Conservation (phyloP, 495 filamentous ascomycete species). For the Ascobolus immersus region DNA sequence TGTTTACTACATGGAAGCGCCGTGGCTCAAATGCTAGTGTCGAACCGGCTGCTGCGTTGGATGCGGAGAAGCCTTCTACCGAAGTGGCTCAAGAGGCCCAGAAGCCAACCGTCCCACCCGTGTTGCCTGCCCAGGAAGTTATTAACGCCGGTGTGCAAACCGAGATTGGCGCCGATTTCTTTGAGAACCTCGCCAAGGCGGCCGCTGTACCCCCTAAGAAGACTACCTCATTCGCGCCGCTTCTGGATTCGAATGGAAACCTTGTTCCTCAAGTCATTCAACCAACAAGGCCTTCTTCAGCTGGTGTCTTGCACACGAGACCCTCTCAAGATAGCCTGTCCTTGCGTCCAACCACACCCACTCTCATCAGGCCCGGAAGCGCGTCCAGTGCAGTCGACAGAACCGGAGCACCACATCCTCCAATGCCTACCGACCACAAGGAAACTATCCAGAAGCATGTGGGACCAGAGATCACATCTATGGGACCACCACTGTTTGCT, state of each 20-base stretch:
- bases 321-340: too few relatives aligned
- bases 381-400: too few relatives aligned
- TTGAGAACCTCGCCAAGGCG: constrained; percentile 28
- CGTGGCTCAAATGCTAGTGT: constrained; percentile 1
- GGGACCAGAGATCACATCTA: constrained; percentile 23
- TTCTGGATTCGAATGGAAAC: neutral
- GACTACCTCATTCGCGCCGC: too few relatives aligned
- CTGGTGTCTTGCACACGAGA: too few relatives aligned
- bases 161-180: constrained; percentile 40
- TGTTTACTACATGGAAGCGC: constrained; percentile 21
- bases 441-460: constrained; percentile 36
- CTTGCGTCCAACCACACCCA: too few relatives aligned
- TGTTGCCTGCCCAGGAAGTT: constrained; percentile 17
- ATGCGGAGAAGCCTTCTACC: neutral
- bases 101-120: neutral
- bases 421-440: constrained; percentile 57
- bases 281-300: constrained; percentile 1
- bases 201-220: neutral
- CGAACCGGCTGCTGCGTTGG: neutral
- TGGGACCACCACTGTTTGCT: constrained; percentile 69
- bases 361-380: too few relatives aligned
- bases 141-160: constrained; percentile 51
- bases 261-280: neutral
- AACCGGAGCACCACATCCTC: constrained; percentile 37
- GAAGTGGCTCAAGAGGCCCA: neutral